These are phyloP conservation scores for Colletotrichum sidae DNA, from an alignment of 2,329 filamentous ascomycete species.

Conservation along the genomic window DNA sequence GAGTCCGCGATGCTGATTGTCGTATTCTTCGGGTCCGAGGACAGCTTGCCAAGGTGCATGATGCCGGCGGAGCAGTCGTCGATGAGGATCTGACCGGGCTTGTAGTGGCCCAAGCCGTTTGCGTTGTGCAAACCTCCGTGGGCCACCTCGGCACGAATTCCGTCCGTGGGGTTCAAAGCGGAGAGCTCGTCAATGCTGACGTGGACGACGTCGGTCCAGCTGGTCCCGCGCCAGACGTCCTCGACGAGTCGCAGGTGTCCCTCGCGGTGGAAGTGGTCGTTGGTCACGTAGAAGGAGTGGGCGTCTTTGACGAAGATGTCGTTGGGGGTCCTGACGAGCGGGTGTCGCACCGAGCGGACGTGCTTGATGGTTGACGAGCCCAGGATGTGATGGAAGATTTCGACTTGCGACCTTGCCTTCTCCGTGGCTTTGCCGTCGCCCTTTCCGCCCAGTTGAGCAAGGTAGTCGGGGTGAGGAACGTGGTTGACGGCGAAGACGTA, in stretches of 20 bases:
- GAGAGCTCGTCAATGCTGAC: conserved; percentile 35
- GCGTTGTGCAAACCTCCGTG: conserved; percentile 60
- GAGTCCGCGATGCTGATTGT: conserved; percentile 55
- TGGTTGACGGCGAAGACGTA: conserved; percentile 74
- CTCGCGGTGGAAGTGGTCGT: conserved; percentile 67
- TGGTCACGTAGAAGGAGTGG: conserved; percentile 67
- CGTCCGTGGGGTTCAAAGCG: conserved; percentile 38
- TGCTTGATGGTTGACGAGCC: conserved; percentile 53
- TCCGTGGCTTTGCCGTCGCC: conserved; percentile 43
- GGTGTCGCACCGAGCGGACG: conserved; percentile 64
- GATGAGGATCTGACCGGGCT: conserved; percentile 55
- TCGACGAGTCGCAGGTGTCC: conserved; percentile 61
- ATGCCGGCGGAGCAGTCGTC: conserved; percentile 57
- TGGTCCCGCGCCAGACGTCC: conserved; percentile 51
- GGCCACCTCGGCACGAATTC: conserved; percentile 57
- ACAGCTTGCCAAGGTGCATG: conserved; percentile 55
- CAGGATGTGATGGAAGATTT: conserved; percentile 58
- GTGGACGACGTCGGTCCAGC: conserved; percentile 63
- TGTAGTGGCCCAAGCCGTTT: conserved; percentile 67
- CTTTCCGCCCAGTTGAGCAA: conserved; percentile 46
- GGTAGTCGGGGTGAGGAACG: conserved; percentile 55
- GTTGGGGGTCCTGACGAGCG: conserved; percentile 68
- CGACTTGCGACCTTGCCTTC: conserved; percentile 62
- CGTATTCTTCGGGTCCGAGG: conserved; percentile 38
- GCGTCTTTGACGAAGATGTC: conserved; percentile 63